These are phyloP conservation scores for Ceratobasidium sp. DNA, from an alignment of 1,284 basidiomycete genomes.

Conservation along the genomic window DNA sequence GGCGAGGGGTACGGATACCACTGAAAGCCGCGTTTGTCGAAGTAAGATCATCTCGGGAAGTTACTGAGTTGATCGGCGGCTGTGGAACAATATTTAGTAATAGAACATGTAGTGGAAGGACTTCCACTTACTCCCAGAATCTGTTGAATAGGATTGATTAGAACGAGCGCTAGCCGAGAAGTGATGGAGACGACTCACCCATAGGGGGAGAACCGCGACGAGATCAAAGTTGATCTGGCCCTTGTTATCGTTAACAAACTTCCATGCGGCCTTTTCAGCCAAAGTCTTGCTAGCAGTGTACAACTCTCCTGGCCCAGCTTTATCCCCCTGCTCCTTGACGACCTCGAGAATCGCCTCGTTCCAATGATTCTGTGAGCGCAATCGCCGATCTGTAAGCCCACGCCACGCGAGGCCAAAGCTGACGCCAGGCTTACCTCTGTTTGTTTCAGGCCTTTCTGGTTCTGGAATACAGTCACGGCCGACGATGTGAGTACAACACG, in stretches of 20 bases:
- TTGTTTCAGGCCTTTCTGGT: not conserved
- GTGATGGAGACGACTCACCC: not conserved
- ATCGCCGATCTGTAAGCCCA: too few species aligned
- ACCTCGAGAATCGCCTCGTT: not conserved
- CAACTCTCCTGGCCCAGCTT: constrained; percentile 41
- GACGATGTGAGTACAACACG: constrained; percentile 46
- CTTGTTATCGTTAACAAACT: constrained; percentile 56
- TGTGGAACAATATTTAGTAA: not conserved
- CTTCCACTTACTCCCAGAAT: too few species aligned
- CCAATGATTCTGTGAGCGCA: not conserved
- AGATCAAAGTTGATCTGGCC: constrained; percentile 56
- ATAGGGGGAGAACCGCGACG: constrained; percentile 3
- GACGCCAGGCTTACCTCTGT: constrained; percentile 16
- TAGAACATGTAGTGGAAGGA: too few species aligned
- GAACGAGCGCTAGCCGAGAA: not conserved
- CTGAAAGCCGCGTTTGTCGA: constrained; percentile 28
- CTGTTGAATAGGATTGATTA: not conserved
- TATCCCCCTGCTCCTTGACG: constrained; percentile 3
- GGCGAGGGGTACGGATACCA: not conserved
- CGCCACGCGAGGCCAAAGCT: not conserved
- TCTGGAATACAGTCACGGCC: constrained; percentile 6
- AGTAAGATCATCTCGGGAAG: constrained; percentile 36
- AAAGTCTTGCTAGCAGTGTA: constrained; percentile 59
- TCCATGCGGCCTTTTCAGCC: constrained; percentile 59
- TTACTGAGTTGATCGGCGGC: constrained; percentile 22